These are phyloP conservation scores for Nyssa sinensis DNA, from an alignment of 148 eudicot genomes.

Conservation along the genomic window DNA sequence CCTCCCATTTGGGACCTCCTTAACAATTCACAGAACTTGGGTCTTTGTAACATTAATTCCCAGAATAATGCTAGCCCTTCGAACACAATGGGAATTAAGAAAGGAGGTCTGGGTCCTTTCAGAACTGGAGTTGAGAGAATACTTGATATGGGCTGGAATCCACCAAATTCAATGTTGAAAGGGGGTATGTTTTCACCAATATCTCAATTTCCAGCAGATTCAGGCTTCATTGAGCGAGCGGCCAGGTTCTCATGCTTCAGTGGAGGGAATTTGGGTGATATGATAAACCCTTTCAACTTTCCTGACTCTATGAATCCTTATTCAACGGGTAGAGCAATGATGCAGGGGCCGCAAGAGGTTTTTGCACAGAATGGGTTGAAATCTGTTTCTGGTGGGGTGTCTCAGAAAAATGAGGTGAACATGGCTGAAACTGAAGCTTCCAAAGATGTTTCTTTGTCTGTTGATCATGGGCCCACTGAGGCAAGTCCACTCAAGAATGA, in stretches of 20 bases:
- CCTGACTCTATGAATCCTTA: constrained; percentile 45
- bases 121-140: constrained; percentile 22
- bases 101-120: constrained; percentile 19
- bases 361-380: constrained; percentile 33
- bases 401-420: constrained; percentile 34
- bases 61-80: constrained; percentile 47
- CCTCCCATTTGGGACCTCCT: constrained; percentile 66
- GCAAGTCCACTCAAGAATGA: constrained; percentile 44
- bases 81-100: constrained; percentile 19
- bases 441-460: constrained; percentile 38
- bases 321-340: constrained; percentile 30
- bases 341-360: constrained; percentile 48
- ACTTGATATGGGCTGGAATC: constrained; percentile 39
- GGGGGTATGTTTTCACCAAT: constrained; percentile 55
- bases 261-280: constrained; percentile 61
- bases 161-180: constrained; percentile 47
- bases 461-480: constrained; percentile 28
- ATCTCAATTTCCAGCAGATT: constrained; percentile 81
- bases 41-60: constrained; percentile 55
- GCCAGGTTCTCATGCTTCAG: constrained; percentile 87
- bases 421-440: constrained; percentile 40
- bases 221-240: constrained; percentile 91
- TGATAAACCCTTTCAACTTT: constrained; percentile 55
- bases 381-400: constrained; percentile 29
- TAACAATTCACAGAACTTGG: constrained; percentile 41